phyloP scores from a whole-genome alignment of 1,284 basidiomycete species.

The Trichosporon faecale region DNA sequence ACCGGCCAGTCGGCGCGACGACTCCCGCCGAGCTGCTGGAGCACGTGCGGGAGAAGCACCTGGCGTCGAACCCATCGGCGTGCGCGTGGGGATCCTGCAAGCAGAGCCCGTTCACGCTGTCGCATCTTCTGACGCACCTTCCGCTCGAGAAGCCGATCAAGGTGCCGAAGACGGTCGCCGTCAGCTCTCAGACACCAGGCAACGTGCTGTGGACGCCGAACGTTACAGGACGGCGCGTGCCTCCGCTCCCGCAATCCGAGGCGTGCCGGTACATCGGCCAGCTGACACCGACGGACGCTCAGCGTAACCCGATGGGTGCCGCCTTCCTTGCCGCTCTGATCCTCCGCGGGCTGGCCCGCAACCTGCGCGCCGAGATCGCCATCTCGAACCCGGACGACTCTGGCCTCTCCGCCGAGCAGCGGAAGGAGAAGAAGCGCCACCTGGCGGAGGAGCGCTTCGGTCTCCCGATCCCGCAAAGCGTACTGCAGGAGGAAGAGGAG shows the following conservation, averaged over 20 bases:
- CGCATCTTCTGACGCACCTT: slow-evolving; percentile 46
- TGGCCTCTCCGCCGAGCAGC: slow-evolving; percentile 24
- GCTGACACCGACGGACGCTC: slow-evolving; percentile 32
- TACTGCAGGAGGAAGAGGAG: slow-evolving; percentile 44
- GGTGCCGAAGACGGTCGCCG: slow-evolving; percentile 25
- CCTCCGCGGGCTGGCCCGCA: slow-evolving; percentile 46
- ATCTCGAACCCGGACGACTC: slow-evolving; percentile 23
- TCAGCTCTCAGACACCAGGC: slow-evolving; percentile 19
- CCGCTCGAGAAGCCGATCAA: slow-evolving; percentile 23
- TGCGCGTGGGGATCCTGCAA: slow-evolving; percentile 43
- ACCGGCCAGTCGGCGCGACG: slow-evolving; percentile 17
- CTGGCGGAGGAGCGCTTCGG: slow-evolving; percentile 46
- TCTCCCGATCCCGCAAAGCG: slow-evolving; percentile 46
- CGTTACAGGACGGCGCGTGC: slow-evolving; percentile 31
- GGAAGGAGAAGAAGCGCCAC: slow-evolving; percentile 38
- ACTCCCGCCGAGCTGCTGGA: slow-evolving; percentile 32
- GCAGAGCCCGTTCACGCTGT: slow-evolving; percentile 33
- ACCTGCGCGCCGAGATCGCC: slow-evolving; percentile 36
- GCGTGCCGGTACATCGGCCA: slow-evolving; percentile 30
- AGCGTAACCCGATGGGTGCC: slow-evolving; percentile 37
- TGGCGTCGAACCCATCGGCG: slow-evolving; percentile 19
- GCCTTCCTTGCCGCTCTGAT: slow-evolving; percentile 45
- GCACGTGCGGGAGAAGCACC: slow-evolving; percentile 35
- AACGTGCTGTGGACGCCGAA: slow-evolving; percentile 16
- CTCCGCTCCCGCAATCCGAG: slow-evolving; percentile 30